Percentiles rank a stretch among this genome's conserved stretches.
Evolutionary conservation across 1,284 basidiomycete species (phyloP).

Genomic region (Marasmius tenuissimus): DNA sequence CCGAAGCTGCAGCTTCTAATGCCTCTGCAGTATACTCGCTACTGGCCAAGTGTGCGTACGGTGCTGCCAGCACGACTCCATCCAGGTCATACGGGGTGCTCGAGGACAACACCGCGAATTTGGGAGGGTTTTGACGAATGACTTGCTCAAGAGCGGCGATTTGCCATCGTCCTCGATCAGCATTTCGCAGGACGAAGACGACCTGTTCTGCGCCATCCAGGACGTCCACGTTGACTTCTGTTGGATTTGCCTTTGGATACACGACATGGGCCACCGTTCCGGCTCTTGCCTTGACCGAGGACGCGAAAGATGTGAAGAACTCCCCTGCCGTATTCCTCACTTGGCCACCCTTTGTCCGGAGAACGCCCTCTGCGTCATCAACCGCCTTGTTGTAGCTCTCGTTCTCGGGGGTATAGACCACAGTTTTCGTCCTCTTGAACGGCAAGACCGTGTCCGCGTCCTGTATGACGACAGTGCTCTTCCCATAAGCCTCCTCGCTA

Average conservation of each 20-base stretch:
- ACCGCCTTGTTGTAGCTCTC: constrained; percentile 62
- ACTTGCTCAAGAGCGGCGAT: constrained; percentile 38
- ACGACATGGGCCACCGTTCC: constrained; percentile 42
- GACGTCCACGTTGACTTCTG: constrained; percentile 8
- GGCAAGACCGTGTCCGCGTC: constrained; percentile 38
- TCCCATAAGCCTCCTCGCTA: constrained; percentile 46
- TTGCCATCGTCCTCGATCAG: constrained; percentile 56
- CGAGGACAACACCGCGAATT: constrained; percentile 4
- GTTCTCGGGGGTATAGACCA: constrained; percentile 55
- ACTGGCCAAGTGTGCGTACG: constrained; percentile 1
- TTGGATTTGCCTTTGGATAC: constrained; percentile 34
- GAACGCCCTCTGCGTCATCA: constrained; percentile 50
- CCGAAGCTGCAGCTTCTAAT: constrained; percentile 1
- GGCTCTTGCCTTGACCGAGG: constrained; percentile 33
- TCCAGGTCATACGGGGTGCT: constrained; percentile 8
- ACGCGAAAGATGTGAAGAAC: constrained; percentile 51
- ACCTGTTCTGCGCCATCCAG: constrained; percentile 30
- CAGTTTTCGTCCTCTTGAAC: constrained; percentile 30
- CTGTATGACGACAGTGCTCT: constrained; percentile 46
- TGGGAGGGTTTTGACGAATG: constrained; percentile 1
- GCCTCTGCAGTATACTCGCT: constrained; percentile 5
- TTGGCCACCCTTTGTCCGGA: constrained; percentile 42
- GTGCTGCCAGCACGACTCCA: not conserved
- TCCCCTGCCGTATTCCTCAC: constrained; percentile 57
- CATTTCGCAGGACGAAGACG: constrained; percentile 60